A percentile compares a stretch with the other conserved stretches of the same genome.
These are phyloP conservation scores for Cucurbita moschata DNA, from an alignment of 306 rosid species.

Conservation along the genomic window DNA sequence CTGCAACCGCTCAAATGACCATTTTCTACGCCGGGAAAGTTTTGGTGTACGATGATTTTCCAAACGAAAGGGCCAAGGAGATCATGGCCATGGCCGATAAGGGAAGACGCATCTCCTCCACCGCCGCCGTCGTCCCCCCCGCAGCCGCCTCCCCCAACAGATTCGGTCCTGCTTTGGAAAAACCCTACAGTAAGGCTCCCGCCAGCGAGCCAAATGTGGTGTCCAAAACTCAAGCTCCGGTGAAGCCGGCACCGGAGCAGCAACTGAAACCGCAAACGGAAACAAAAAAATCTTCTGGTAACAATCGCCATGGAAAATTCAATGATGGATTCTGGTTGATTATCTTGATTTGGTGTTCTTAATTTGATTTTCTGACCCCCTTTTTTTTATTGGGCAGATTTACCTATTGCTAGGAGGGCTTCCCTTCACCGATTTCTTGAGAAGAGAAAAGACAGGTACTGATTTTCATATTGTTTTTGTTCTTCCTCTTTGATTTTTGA, in stretches of 20 bases:
- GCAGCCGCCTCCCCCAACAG: not conserved
- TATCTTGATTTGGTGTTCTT: not conserved
- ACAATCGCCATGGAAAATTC: not conserved
- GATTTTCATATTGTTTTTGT: not conserved
- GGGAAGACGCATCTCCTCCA: slow-evolving; percentile 16
- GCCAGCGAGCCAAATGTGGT: not conserved
- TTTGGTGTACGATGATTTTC: slow-evolving; percentile 42
- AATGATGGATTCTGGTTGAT: not conserved
- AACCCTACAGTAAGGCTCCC: not conserved
- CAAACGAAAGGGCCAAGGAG: slow-evolving; percentile 47
- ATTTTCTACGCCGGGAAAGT: slow-evolving; percentile 59
- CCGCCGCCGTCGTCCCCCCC: not conserved
- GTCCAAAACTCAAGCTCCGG: not conserved
- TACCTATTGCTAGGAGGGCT: slow-evolving; percentile 69
- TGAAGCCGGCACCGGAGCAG: not conserved
- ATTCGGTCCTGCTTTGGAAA: not conserved
- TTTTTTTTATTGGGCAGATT: slow-evolving; percentile 23
- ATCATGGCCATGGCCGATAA: slow-evolving; percentile 58
- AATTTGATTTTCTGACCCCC: not conserved
- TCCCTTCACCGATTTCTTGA: slow-evolving; percentile 80
- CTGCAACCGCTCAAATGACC: slow-evolving; percentile 43
- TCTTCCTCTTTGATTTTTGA: not conserved
- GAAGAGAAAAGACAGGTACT: slow-evolving; percentile 87
- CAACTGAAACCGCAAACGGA: not conserved
- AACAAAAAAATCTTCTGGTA: slow-evolving; percentile 1